A percentile compares a stretch with the other conserved stretches of the same genome.
These are phyloP conservation scores for Pelargonium exstipulatum DNA, from an alignment of 441 rosid genomes.

Conservation along the genomic window DNA sequence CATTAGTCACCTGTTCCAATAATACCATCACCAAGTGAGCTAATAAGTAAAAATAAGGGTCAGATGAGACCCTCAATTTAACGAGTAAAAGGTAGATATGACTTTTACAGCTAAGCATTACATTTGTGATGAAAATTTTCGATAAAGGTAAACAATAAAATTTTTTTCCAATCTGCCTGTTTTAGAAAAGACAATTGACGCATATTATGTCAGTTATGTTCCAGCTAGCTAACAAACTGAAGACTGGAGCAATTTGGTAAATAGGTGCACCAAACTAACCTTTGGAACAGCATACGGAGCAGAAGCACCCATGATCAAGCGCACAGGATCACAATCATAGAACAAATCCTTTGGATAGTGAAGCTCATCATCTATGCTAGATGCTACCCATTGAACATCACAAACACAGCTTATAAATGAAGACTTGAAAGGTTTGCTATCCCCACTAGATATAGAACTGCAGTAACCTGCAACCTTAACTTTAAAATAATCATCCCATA, in stretches of 20 bases:
- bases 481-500: slow-evolving; percentile 68
- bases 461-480: slow-evolving; percentile 48
- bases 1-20: slow-evolving; percentile 62
- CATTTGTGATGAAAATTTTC: background rate
- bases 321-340: slow-evolving; percentile 76
- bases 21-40: slow-evolving; percentile 16
- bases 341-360: slow-evolving; percentile 68
- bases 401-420: slow-evolving; percentile 60
- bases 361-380: slow-evolving; percentile 64
- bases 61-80: slow-evolving; percentile 12
- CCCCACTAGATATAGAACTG: slow-evolving; percentile 30
- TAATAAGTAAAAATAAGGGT: background rate
- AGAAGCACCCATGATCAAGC: slow-evolving; percentile 59
- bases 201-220: background rate
- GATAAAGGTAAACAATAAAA: background rate
- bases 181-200: background rate
- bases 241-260: too few relatives aligned
- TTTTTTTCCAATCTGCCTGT: background rate
- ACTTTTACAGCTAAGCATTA: slow-evolving; percentile 1
- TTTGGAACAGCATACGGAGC: slow-evolving; percentile 90
- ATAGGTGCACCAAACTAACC: slow-evolving; percentile 37
- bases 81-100: background rate
- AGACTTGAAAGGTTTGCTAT: slow-evolving; percentile 47
- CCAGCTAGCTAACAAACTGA: background rate
- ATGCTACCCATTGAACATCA: slow-evolving; percentile 66